Conservation (phyloP, 2,329 filamentous ascomycete genomes). For the Ophiostoma piceae region DNA sequence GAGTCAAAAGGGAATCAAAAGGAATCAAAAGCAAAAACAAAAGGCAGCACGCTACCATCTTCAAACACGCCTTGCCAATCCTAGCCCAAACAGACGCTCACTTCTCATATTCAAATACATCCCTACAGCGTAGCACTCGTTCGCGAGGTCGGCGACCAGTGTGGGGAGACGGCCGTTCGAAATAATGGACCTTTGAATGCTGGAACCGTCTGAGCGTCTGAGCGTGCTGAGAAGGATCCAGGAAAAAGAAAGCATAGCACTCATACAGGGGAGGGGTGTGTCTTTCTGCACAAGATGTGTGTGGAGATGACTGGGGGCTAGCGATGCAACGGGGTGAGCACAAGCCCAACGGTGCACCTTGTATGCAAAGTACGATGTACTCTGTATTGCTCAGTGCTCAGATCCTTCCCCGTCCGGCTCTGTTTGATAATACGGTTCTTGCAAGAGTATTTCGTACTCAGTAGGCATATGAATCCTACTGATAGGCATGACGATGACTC, state of each 20-base stretch:
- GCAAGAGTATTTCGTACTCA: too few species aligned
- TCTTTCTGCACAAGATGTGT: background rate
- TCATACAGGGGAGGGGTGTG: background rate
- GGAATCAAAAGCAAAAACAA: too few species aligned
- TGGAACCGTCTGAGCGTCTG: background rate
- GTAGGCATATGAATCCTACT: background rate
- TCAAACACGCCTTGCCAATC: background rate
- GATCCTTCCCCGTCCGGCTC: background rate
- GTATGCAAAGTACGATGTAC: too few species aligned
- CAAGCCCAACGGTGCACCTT: background rate
- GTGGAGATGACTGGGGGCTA: background rate
- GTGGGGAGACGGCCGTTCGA: constrained; percentile 4
- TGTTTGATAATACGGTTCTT: background rate
- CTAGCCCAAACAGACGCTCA: background rate
- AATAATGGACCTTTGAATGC: background rate
- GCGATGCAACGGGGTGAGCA: background rate
- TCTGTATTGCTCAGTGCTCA: background rate
- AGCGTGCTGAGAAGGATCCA: background rate
- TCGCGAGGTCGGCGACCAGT: constrained; percentile 15
- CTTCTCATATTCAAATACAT: background rate
- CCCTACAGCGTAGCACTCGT: constrained; percentile 8
- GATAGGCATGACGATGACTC: background rate
- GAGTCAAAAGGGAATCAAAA: too few species aligned
- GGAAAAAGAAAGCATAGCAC: background rate
- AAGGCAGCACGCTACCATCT: too few species aligned